Conservation (phyloP, 176 grass and related monocot species). For the Microstegium vimineum region DNA sequence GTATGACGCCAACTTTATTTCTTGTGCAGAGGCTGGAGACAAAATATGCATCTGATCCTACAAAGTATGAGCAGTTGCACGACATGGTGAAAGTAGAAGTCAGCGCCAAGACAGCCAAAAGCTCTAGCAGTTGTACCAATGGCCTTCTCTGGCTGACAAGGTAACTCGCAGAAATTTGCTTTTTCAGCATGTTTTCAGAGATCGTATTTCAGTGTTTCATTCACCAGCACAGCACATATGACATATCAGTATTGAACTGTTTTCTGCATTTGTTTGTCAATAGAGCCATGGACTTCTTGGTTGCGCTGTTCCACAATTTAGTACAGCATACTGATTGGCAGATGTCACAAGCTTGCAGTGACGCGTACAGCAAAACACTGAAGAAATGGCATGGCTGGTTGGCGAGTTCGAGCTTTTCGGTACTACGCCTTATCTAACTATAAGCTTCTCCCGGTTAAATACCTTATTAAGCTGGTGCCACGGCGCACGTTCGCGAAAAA, state of each 20-base stretch:
- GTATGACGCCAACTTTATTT: neutral
- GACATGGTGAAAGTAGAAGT: slow-evolving; percentile 76
- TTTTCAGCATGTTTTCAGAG: neutral
- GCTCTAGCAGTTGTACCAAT: slow-evolving; percentile 57
- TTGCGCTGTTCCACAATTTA: slow-evolving; percentile 66
- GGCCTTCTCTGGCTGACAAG: slow-evolving; percentile 86
- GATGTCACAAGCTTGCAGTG: slow-evolving; percentile 64
- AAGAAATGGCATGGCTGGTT: slow-evolving; percentile 90
- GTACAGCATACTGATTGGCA: slow-evolving; percentile 61
- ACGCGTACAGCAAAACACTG: slow-evolving; percentile 73
- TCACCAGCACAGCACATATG: neutral
- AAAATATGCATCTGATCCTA: slow-evolving; percentile 64
- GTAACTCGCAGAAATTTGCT: slow-evolving; percentile 19
- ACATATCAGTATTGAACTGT: neutral
- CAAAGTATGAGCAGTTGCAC: slow-evolving; percentile 63
- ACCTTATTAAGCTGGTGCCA: too few species aligned
- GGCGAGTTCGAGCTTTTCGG: slow-evolving; percentile 77
- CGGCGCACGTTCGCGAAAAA: too few species aligned
- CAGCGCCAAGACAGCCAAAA: slow-evolving; percentile 65
- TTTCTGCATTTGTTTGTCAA: neutral
- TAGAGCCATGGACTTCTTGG: slow-evolving; percentile 87
- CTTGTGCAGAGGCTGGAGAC: slow-evolving; percentile 62
- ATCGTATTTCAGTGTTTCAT: neutral
- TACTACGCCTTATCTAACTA: slow-evolving; percentile 27
- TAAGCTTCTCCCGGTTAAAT: neutral